Conservation (phyloP, 2,329 filamentous ascomycete genomes). For the Boeremia exigua region DNA sequence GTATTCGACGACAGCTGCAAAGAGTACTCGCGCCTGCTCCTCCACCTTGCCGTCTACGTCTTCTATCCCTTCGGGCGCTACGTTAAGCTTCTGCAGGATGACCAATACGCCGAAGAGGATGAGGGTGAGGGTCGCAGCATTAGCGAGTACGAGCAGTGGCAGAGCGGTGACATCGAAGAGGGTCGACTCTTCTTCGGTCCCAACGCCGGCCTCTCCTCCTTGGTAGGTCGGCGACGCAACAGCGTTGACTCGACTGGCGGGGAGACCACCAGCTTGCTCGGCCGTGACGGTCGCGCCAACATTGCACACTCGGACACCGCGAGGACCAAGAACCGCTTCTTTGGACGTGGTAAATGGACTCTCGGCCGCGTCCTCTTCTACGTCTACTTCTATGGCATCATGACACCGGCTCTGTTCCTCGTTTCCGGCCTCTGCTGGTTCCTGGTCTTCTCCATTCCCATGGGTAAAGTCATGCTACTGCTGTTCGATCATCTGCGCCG, state of each 20-base stretch:
- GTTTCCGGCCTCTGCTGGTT: constrained; percentile 94
- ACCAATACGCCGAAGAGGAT: constrained; percentile 92
- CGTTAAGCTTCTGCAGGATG: constrained; percentile 90
- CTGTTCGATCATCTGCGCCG: constrained; percentile 90
- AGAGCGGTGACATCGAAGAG: constrained; percentile 95
- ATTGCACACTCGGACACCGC: constrained; percentile 46
- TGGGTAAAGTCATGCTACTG: constrained; percentile 93
- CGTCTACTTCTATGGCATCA: constrained; percentile 90
- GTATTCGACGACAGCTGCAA: constrained; percentile 77
- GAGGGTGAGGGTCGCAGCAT: constrained; percentile 95
- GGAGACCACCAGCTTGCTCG: constrained; percentile 89
- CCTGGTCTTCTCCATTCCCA: constrained; percentile 95
- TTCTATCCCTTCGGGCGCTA: constrained; percentile 98
- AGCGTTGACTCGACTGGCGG: constrained; percentile 87
- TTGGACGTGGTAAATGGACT: constrained; percentile 96
- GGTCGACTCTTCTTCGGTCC: constrained; percentile 96
- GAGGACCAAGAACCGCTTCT: constrained; percentile 78
- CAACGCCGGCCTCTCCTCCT: constrained; percentile 69
- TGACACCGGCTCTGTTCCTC: constrained; percentile 83
- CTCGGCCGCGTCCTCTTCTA: constrained; percentile 95
- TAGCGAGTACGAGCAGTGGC: constrained; percentile 98
- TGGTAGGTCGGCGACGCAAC: constrained; percentile 83
- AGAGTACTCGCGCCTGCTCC: constrained; percentile 85
- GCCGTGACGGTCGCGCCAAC: constrained; percentile 64
- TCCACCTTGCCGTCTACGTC: constrained; percentile 83